Percentiles rank a stretch among this genome's conserved stretches.
These are phyloP conservation scores for Kentomonas sorsogonicus DNA, from an alignment of 208 protist species.

Conservation along the genomic window DNA sequence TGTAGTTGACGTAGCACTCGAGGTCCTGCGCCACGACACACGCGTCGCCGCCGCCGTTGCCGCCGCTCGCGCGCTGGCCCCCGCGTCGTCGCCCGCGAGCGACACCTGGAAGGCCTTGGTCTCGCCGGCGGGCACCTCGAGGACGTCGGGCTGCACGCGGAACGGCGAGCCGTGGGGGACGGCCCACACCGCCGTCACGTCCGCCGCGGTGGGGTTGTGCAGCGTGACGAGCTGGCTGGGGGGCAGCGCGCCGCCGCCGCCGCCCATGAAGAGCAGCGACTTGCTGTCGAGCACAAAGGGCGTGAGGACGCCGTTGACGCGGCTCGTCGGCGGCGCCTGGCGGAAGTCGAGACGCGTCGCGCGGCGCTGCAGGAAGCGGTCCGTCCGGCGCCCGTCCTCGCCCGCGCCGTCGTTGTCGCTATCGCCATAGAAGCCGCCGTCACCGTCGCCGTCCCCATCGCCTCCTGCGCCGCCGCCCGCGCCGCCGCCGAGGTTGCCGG, in stretches of 20 bases:
- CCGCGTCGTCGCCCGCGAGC: background rate
- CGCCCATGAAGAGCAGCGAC: constrained; percentile 27
- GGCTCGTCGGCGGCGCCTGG: constrained; percentile 1
- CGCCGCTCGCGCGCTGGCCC: background rate
- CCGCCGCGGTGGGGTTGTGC: constrained; percentile 48
- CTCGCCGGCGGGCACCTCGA: constrained; percentile 46
- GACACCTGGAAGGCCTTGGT: constrained; percentile 26
- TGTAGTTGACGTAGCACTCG: constrained; percentile 91
- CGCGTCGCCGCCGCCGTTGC: constrained; percentile 11
- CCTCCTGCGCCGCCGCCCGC: background rate
- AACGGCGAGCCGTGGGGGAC: constrained; percentile 51
- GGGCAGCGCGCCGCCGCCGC: constrained; percentile 1
- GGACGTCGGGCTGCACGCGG: constrained; percentile 41
- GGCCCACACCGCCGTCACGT: constrained; percentile 64
- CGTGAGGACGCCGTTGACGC: background rate
- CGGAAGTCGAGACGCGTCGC: constrained; percentile 17
- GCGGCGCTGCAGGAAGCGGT: constrained; percentile 21
- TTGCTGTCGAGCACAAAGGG: constrained; percentile 41
- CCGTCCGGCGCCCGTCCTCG: constrained; percentile 11
- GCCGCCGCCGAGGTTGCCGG: background rate
- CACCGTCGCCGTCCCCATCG: constrained; percentile 2
- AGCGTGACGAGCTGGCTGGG: constrained; percentile 44
- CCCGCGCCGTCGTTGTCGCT: too few species aligned
- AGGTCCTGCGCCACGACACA: constrained; percentile 32
- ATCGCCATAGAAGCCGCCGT: too few species aligned